A percentile compares a stretch with the other conserved stretches of the same genome.
These are phyloP conservation scores for Spirogloea muscicola DNA, from an alignment of 139 green algal species.

Conservation along the genomic window DNA sequence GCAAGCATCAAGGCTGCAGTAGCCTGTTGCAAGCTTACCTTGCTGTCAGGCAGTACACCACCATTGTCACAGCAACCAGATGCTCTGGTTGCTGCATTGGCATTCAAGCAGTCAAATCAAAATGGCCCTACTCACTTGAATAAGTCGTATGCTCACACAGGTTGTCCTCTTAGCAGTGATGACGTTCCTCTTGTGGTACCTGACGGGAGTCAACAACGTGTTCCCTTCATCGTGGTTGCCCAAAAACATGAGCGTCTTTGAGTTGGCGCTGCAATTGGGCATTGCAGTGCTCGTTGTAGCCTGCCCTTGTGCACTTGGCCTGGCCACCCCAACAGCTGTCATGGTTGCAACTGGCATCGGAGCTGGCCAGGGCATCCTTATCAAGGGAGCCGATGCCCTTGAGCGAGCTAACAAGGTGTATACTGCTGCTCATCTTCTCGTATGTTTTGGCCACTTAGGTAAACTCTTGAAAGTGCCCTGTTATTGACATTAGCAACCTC, in stretches of 20 bases:
- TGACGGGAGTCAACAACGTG: slow-evolving; percentile 47
- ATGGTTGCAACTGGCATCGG: slow-evolving; percentile 93
- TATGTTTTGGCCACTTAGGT: too few relatives aligned
- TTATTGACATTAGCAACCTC: too few relatives aligned
- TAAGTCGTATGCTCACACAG: too few relatives aligned
- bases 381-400: slow-evolving; percentile 84
- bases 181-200: slow-evolving; percentile 76
- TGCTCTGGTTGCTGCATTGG: too few relatives aligned
- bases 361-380: slow-evolving; percentile 81
- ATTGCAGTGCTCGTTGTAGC: slow-evolving; percentile 95
- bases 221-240: slow-evolving; percentile 74
- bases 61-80: too few relatives aligned
- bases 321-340: slow-evolving; percentile 96
- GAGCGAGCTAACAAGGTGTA: slow-evolving; percentile 64
- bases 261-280: slow-evolving; percentile 92
- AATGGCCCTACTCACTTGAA: too few relatives aligned
- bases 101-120: too few relatives aligned
- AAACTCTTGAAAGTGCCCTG: too few relatives aligned
- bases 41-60: too few relatives aligned
- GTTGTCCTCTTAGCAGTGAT: slow-evolving; percentile 73
- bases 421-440: too few relatives aligned
- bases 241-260: slow-evolving; percentile 62
- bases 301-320: slow-evolving; percentile 87
- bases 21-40: too few relatives aligned
- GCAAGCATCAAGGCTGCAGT: too few relatives aligned